Evolutionary conservation across 2,329 filamentous ascomycete species (phyloP), one percentile per base, ranked within the genome.

Genomic region (Hypocrella siamensis): DNA sequence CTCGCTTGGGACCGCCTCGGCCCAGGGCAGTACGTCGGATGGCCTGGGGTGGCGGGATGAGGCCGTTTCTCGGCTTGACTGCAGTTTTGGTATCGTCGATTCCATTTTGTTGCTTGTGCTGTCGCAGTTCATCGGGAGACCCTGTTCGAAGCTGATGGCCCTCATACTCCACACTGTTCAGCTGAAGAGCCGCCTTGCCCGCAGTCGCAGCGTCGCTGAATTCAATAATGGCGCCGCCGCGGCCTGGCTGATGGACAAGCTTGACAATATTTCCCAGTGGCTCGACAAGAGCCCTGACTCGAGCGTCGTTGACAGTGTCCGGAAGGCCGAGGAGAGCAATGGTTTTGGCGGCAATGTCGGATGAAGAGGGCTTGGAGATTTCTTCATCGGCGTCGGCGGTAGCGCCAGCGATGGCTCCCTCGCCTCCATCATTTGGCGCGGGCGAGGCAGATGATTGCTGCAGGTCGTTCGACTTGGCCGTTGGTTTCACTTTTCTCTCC

Each of bases 271-370:
- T 54, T 1, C 84, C 85, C 28, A 76, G 66, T 2, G 73, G 67
- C 42, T 84, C 78, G 7, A 80, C 74, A 3, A 92, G 60, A 0
- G 75, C 66, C 28, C 72, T 72, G 33, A 98, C 72, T 19, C 86
- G 82, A 2, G 80, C 74, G 46, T 93, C 83, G 41, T 92, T 94
- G 45, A 96, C 73, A 0, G 86, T 96, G 47, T 96, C 90, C 1
- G 90, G 84, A 1, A 98, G 62, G 39, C 86, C 79, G 56, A 94
- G 71, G 18, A 98, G 61, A 8, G 78, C 79, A 31, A 96, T 66
- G 1, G 82, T 90, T 32, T 84, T 75, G 31, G 75, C 70, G 19
- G 62, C 54, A 15, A 71, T 67, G 12, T 73, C 65, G 5, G 51
- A 52, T 6, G 58, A 53, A 1, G 64, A 60, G 14, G 63, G 59